phyloP scores from a whole-genome alignment of 140 eudicot genomes.

The Cichorium intybus region DNA sequence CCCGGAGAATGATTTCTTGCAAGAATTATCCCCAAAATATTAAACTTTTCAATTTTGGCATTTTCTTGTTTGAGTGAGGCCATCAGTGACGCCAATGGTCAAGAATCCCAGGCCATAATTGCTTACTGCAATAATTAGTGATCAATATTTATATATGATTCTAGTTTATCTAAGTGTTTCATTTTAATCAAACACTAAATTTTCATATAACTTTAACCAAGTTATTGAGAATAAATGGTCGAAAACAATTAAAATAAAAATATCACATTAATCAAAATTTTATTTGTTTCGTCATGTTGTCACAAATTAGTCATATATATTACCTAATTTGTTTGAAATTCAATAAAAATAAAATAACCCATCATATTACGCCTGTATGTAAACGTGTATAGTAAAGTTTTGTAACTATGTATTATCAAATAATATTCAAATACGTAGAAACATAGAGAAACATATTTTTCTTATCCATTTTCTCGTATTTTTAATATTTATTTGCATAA shows the following conservation, averaged over 20 bases:
- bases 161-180: background rate
- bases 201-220: background rate
- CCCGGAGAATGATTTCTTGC: conserved; percentile 13
- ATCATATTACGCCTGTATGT: background rate
- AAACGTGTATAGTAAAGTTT: background rate
- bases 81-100: conserved; percentile 23
- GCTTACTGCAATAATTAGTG: background rate
- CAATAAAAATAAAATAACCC: background rate
- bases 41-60: conserved; percentile 5
- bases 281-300: background rate
- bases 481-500: background rate
- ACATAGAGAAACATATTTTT: too few species aligned
- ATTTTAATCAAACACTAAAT: background rate
- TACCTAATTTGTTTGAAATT: background rate
- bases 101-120: conserved; percentile 25
- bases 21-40: conserved; percentile 21
- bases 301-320: background rate
- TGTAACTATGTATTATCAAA: background rate
- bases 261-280: background rate
- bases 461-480: background rate
- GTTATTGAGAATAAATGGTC: background rate
- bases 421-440: too few species aligned
- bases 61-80: conserved; percentile 22
- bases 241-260: background rate
- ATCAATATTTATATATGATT: background rate